These are phyloP conservation scores for Fusarium heterosporum DNA, from an alignment of 2,329 filamentous ascomycete species.

Conservation along the genomic window DNA sequence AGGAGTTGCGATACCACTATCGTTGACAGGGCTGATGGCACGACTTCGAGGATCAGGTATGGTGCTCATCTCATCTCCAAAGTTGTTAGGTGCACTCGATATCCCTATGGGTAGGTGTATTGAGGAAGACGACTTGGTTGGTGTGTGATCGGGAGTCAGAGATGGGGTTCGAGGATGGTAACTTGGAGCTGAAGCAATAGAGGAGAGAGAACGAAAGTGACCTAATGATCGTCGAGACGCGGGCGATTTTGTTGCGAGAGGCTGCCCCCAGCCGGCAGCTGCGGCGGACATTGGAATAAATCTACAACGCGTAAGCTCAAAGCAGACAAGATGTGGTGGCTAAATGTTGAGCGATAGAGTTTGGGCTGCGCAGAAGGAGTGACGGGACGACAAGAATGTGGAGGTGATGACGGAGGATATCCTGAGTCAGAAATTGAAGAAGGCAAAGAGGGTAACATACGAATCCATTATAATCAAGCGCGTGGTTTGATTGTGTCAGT, in stretches of 20 bases:
- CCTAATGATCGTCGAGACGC: conserved; percentile 55
- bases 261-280: conserved; percentile 65
- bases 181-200: conserved; percentile 58
- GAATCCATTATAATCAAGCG: conserved; percentile 48
- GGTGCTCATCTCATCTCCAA: conserved; percentile 74
- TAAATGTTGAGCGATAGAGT: conserved; percentile 29
- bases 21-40: conserved; percentile 59
- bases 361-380: conserved; percentile 15
- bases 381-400: conserved; percentile 13
- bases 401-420: conserved; percentile 16
- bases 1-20: conserved; percentile 49
- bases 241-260: conserved; percentile 45
- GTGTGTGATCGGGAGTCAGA: conserved; percentile 51
- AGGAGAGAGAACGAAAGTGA: conserved; percentile 66
- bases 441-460: conserved; percentile 42
- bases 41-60: conserved; percentile 73
- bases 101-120: conserved; percentile 53
- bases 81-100: conserved; percentile 56
- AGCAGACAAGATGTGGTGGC: conserved; percentile 12
- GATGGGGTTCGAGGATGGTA: conserved; percentile 55
- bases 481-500: conserved; percentile 40
- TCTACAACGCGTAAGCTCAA: conserved; percentile 51
- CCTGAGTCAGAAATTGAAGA: conserved; percentile 35
- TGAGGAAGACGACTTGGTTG: conserved; percentile 55
- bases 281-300: conserved; percentile 59